phyloP scores from a whole-genome alignment of 129 eudicot genomes.

The Ambrosia trifida region DNA sequence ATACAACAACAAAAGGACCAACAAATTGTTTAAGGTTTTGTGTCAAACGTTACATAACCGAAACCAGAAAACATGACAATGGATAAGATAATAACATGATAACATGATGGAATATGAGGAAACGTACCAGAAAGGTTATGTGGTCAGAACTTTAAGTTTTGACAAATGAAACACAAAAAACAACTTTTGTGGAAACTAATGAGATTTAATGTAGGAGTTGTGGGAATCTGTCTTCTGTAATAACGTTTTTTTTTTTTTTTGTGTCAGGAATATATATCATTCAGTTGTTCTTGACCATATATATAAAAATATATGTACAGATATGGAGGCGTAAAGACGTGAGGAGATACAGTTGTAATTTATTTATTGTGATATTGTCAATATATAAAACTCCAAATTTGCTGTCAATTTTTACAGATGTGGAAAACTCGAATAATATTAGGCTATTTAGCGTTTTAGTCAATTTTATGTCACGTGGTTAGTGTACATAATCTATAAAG shows the following conservation, averaged over 20 bases:
- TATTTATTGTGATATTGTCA: neutral
- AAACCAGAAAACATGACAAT: neutral
- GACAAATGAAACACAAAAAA: constrained; percentile 20
- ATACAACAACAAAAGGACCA: neutral
- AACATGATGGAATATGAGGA: constrained; percentile 20
- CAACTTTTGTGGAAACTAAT: constrained; percentile 1
- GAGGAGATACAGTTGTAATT: constrained; percentile 24
- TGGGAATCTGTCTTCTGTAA: constrained; percentile 26
- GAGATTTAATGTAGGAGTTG: constrained; percentile 27
- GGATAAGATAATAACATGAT: neutral
- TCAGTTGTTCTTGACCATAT: constrained; percentile 34
- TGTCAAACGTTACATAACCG: neutral
- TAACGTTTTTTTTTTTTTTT: neutral
- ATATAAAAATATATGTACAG: neutral
- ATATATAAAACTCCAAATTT: constrained; percentile 2
- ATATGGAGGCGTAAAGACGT: constrained; percentile 17
- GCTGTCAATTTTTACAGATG: constrained; percentile 12
- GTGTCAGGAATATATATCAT: constrained; percentile 10
- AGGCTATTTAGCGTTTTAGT: neutral
- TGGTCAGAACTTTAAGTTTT: constrained; percentile 17
- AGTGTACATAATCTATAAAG: neutral
- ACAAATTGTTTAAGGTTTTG: constrained; percentile 13
- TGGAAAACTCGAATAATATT: neutral
- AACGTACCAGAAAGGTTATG: constrained; percentile 36
- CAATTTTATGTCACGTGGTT: constrained; percentile 2